A percentile compares a stretch with the other conserved stretches of the same genome.
Conservation (phyloP, 805 yeast species). For the Kuraishia hungarica region DNA sequence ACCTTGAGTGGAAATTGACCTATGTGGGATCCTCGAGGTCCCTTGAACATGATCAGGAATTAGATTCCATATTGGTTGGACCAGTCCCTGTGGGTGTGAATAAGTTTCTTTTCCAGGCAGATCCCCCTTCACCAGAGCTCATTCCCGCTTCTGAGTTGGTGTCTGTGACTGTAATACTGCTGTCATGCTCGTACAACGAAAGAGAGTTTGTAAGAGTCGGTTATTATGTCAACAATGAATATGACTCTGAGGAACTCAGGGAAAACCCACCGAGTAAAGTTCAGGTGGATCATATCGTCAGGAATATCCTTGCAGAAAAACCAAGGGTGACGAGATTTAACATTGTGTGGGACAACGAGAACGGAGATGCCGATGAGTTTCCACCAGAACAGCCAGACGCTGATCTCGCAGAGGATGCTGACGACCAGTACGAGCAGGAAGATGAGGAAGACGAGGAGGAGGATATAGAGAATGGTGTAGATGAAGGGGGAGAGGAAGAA, state of each 20-base stretch:
- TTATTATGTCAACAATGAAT: slow-evolving; percentile 95
- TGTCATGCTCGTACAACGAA: slow-evolving; percentile 89
- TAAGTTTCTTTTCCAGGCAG: slow-evolving; percentile 87
- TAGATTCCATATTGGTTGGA: slow-evolving; percentile 94
- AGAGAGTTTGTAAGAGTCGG: slow-evolving; percentile 96
- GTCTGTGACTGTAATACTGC: slow-evolving; percentile 85
- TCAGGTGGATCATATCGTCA: slow-evolving; percentile 86
- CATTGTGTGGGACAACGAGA: slow-evolving; percentile 85
- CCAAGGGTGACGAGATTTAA: slow-evolving; percentile 96
- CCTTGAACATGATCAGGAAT: slow-evolving; percentile 91
- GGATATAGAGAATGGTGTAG: slow-evolving; percentile 35
- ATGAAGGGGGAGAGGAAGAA: slow-evolving; percentile 30
- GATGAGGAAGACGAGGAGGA: slow-evolving; percentile 55
- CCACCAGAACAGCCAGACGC: slow-evolving; percentile 74
- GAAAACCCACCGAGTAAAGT: slow-evolving; percentile 93
- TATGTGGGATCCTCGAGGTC: slow-evolving; percentile 96
- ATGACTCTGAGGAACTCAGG: slow-evolving; percentile 85
- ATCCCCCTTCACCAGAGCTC: slow-evolving; percentile 92
- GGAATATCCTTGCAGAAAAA: slow-evolving; percentile 93
- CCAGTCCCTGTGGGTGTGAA: slow-evolving; percentile 98
- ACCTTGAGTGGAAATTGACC: slow-evolving; percentile 94
- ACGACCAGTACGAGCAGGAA: slow-evolving; percentile 44
- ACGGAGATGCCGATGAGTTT: slow-evolving; percentile 49
- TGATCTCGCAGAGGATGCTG: slow-evolving; percentile 41
- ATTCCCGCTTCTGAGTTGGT: slow-evolving; percentile 96